Conservation (phyloP, 805 yeast species). For the Schizosaccharomyces lindneri region DNA sequence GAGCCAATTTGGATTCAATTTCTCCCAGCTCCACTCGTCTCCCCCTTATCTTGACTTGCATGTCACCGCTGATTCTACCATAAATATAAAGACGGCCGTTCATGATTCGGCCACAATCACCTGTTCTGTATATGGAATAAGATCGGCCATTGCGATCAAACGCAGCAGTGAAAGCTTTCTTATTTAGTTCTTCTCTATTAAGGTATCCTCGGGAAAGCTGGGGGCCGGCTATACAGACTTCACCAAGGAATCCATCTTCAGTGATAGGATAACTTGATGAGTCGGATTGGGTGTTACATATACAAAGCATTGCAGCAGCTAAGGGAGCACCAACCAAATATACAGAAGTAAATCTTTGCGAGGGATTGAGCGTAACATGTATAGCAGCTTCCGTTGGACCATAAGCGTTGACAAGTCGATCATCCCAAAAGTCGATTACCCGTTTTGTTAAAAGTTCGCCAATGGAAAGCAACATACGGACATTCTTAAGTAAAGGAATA, state of each 20-base stretch:
- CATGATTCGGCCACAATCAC: slow-evolving; percentile 11
- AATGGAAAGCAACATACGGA: slow-evolving; percentile 7
- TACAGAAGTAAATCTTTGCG: not conserved
- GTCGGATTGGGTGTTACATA: slow-evolving; percentile 1
- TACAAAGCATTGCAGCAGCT: not conserved
- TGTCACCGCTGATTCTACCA: slow-evolving; percentile 6
- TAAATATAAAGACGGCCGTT: slow-evolving; percentile 1
- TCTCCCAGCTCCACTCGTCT: slow-evolving; percentile 14
- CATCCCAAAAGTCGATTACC: slow-evolving; percentile 9
- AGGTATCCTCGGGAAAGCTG: slow-evolving; percentile 13
- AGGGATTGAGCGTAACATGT: slow-evolving; percentile 6
- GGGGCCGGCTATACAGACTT: slow-evolving; percentile 11
- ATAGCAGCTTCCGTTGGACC: slow-evolving; percentile 12
- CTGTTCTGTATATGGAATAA: slow-evolving; percentile 10
- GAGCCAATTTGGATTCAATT: slow-evolving; percentile 8
- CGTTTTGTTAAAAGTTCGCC: slow-evolving; percentile 9
- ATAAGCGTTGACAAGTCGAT: slow-evolving; percentile 8
- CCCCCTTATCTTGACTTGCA: slow-evolving; percentile 13
- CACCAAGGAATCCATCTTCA: slow-evolving; percentile 12
- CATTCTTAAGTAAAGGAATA: not conserved
- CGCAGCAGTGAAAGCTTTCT: not conserved
- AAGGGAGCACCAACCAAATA: not conserved
- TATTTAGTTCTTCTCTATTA: slow-evolving; percentile 9
- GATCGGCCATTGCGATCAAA: not conserved
- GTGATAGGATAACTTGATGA: slow-evolving; percentile 1